Conservation (phyloP, 257 asterid genomes). For the Solanum stenotomum region DNA sequence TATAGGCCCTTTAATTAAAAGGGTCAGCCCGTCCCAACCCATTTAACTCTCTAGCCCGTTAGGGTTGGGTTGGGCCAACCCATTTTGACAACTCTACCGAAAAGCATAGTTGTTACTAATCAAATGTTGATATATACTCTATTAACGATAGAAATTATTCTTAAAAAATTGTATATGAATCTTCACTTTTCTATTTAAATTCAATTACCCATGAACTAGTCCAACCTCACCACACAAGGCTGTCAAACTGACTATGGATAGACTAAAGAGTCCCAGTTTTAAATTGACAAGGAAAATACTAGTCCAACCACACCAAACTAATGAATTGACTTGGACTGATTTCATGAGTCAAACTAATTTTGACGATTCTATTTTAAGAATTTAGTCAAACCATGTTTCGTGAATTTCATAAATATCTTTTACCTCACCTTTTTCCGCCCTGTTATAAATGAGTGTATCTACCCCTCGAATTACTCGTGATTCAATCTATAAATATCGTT, state of each 20-base stretch:
- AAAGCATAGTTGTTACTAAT: background rate
- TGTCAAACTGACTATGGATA: background rate
- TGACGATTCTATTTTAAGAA: background rate
- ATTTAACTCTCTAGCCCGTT: no score
- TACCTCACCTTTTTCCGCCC: background rate
- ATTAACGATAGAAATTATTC: background rate
- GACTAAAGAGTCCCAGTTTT: background rate
- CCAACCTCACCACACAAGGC: background rate
- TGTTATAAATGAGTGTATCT: background rate
- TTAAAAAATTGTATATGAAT: background rate
- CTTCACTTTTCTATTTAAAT: background rate
- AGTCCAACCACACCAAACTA: background rate
- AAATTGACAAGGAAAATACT: background rate
- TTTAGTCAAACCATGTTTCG: background rate
- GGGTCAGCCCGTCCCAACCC: no score
- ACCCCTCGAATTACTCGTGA: background rate
- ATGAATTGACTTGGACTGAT: background rate
- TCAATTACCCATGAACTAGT: no score
- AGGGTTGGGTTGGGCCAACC: no score
- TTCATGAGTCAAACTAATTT: background rate
- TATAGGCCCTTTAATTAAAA: no score
- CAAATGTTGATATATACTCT: background rate
- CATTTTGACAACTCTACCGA: no score
- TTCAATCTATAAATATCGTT: background rate
- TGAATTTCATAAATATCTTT: background rate